These are phyloP conservation scores for Solanum okadae DNA, from an alignment of 257 asterid species.

Conservation along the genomic window DNA sequence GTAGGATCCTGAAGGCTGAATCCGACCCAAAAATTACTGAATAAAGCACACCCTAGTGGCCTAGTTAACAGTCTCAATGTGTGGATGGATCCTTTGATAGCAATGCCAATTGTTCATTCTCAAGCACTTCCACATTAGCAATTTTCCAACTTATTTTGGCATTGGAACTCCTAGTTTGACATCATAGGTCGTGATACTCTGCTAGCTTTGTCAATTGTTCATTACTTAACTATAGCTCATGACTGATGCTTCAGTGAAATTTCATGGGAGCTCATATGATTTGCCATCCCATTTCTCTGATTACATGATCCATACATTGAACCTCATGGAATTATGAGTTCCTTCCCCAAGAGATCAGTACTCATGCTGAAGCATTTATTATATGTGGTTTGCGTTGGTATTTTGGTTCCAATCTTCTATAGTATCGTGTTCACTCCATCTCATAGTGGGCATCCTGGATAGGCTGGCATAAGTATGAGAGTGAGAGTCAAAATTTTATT, in stretches of 20 bases:
- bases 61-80: neutral
- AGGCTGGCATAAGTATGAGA: neutral
- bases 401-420: neutral
- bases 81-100: neutral
- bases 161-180: neutral
- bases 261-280: neutral
- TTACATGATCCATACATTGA: neutral
- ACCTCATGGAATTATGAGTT: neutral
- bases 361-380: neutral
- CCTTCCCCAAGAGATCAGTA: neutral
- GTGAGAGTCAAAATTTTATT: neutral
- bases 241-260: neutral
- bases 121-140: neutral
- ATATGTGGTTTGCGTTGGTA: neutral
- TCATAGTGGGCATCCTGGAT: neutral
- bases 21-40: neutral
- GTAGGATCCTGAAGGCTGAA: neutral
- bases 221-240: neutral
- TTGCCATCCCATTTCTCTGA: neutral
- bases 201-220: neutral
- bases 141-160: neutral
- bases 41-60: neutral
- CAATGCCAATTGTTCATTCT: neutral
- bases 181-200: neutral
- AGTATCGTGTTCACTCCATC: neutral